Conservation (phyloP, 805 yeast species). For the Tetrapisispora nanseiensis region DNA sequence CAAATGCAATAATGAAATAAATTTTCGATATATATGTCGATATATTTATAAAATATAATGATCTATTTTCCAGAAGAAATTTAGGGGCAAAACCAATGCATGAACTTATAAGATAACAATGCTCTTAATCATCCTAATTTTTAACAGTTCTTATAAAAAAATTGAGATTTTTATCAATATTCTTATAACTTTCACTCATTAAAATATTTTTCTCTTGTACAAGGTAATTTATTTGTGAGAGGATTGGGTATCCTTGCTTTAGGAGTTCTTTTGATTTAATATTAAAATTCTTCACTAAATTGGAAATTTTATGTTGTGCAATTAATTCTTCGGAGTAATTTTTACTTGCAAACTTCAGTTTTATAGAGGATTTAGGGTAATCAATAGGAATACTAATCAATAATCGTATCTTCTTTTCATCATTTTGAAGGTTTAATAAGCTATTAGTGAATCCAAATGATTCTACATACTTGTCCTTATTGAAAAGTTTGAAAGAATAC, state of each 20-base stretch:
- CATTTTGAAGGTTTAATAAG: constrained; percentile 3
- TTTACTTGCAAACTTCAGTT: constrained; percentile 5
- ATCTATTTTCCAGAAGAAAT: no score
- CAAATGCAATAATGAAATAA: no score
- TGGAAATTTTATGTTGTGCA: constrained; percentile 1
- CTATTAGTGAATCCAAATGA: constrained; percentile 13
- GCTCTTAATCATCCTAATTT: no score
- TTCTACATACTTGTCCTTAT: constrained; percentile 14
- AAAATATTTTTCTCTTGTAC: constrained; percentile 12
- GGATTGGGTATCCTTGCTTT: constrained; percentile 9
- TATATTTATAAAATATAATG: no score
- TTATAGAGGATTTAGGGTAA: constrained; percentile 19
- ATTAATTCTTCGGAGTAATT: constrained; percentile 2
- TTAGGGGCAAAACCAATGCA: no score
- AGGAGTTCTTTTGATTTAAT: constrained; percentile 11
- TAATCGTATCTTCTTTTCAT: constrained; percentile 7
- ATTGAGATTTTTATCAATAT: constrained; percentile 10
- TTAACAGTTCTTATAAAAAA: no score
- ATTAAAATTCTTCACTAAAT: constrained; percentile 18
- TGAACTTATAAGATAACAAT: background rate
- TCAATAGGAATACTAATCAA: constrained; percentile 16
- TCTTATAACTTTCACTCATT: constrained; percentile 9
- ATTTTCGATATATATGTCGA: no score
- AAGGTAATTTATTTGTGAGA: constrained; percentile 20
- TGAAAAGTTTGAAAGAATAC: constrained; percentile 15